phyloP scores from a whole-genome alignment of 805 yeast genomes.

The Candida cerambycidarum region DNA sequence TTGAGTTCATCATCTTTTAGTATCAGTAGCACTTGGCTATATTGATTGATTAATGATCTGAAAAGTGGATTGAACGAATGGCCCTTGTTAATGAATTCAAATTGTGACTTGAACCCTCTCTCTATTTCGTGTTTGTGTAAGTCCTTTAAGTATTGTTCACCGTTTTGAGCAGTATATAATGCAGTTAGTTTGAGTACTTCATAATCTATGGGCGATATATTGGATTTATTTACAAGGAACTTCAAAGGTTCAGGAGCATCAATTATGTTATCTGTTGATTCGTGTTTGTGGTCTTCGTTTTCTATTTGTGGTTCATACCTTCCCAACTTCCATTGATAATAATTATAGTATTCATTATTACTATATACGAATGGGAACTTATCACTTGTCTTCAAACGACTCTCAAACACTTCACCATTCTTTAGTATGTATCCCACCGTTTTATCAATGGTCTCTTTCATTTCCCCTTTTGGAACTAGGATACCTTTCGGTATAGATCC shows the following conservation, averaged over 20 bases:
- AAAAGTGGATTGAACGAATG: slow-evolving; percentile 65
- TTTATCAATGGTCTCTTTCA: slow-evolving; percentile 57
- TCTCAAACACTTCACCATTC: slow-evolving; percentile 69
- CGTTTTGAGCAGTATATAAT: slow-evolving; percentile 61
- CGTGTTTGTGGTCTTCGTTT: neutral
- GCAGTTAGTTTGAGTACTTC: slow-evolving; percentile 75
- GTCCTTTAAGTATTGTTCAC: slow-evolving; percentile 37
- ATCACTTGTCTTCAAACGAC: slow-evolving; percentile 49
- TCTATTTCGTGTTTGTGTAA: slow-evolving; percentile 38
- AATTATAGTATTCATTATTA: slow-evolving; percentile 54
- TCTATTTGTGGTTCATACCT: neutral
- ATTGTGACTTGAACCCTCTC: slow-evolving; percentile 49
- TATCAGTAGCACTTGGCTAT: slow-evolving; percentile 29
- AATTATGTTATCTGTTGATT: neutral
- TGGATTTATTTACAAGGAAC: slow-evolving; percentile 29
- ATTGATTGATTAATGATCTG: slow-evolving; percentile 54
- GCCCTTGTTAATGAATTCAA: slow-evolving; percentile 58
- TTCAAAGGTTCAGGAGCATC: slow-evolving; percentile 21
- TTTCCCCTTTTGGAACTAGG: slow-evolving; percentile 50
- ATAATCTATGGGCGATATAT: slow-evolving; percentile 60
- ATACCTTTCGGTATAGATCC: slow-evolving; percentile 13
- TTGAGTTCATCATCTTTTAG: slow-evolving; percentile 12
- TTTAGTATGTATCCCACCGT: slow-evolving; percentile 69
- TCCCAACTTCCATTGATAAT: slow-evolving; percentile 50
- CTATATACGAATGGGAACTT: slow-evolving; percentile 65